Evolutionary conservation across 208 protist species (phyloP), one percentile per base, ranked within the genome.

Genomic region (Trypanosoma cruzi): DNA sequence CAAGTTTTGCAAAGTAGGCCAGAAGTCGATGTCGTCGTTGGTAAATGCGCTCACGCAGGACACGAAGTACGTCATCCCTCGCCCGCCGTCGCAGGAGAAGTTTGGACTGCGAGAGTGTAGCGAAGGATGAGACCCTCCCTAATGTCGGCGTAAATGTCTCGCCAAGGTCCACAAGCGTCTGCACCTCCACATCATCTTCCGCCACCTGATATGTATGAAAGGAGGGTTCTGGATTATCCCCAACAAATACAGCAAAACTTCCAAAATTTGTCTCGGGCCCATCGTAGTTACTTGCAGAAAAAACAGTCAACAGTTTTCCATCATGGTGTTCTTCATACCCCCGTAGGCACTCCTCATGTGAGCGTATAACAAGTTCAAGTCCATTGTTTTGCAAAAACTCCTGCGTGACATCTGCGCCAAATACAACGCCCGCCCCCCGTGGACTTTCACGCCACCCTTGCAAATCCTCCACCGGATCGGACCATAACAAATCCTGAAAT

Each of bases 211-310:
- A 94, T 6, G 82, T 88, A 75, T 93, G 82, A 69, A 84, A 96
- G 18, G 77, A 73, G 20, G 88, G 86, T 48, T 93, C 81, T 28
- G 72, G 58, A 71, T 81, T 82, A 76, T 93, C 84, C 26, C 81
- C 84, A 46, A 93, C 85, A 69, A 96, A 89, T 58, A 83, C 83
- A 64, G 82, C 87, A 59, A 84, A 77, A 49, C 85, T 75, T 65
- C 91, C 92, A 63, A 87, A 85, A 76, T 97, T 94, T 50, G 82
- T 89, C 59, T 92, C 88, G 14, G 94, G 90, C 13, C 97, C 96
- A 72, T 98, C 98, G 82, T 99, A 99, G 79, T 99, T 99, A 64
- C 97, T 98, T 13, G 98, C 98, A n/a, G 93, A 98, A 82, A 99
- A 99, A 55, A 99, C 82, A 28, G 98, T 99, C 68, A 99, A 88